These are phyloP conservation scores for Ganoderma meredithae DNA, from an alignment of 1,284 basidiomycete genomes.

Conservation along the genomic window DNA sequence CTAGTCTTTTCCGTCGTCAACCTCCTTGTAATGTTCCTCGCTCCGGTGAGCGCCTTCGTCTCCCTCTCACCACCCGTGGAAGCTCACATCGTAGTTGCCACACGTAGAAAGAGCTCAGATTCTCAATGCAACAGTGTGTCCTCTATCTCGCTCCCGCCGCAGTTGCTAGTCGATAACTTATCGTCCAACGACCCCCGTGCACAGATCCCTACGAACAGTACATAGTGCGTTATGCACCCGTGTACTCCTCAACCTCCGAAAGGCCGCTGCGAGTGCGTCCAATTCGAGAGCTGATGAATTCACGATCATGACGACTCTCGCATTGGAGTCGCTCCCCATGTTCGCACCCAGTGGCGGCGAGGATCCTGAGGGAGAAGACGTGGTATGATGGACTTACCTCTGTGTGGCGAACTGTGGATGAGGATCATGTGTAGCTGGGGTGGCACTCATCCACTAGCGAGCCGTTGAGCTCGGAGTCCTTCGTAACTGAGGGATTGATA, in stretches of 20 bases:
- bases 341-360: not conserved
- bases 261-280: not conserved
- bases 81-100: not conserved
- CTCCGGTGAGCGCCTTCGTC: not conserved
- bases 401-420: not conserved
- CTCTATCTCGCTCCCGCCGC: too few species aligned
- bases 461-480: not conserved
- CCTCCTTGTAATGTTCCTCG: slow-evolving; percentile 10
- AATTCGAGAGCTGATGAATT: not conserved
- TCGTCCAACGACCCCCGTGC: too few species aligned
- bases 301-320: not conserved
- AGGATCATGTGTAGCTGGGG: not conserved
- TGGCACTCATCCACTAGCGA: not conserved
- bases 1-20: slow-evolving; percentile 8
- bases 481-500: too few species aligned
- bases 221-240: slow-evolving; percentile 10
- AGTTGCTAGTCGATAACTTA: not conserved
- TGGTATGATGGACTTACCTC: not conserved
- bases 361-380: not conserved
- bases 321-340: not conserved
- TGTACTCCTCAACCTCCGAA: slow-evolving; percentile 11
- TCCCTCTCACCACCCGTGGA: not conserved
- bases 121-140: slow-evolving; percentile 9
- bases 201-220: not conserved
- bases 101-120: slow-evolving; percentile 1